Conservation (phyloP, 1,284 basidiomycete genomes). For the Rhodotorula glutinis region DNA sequence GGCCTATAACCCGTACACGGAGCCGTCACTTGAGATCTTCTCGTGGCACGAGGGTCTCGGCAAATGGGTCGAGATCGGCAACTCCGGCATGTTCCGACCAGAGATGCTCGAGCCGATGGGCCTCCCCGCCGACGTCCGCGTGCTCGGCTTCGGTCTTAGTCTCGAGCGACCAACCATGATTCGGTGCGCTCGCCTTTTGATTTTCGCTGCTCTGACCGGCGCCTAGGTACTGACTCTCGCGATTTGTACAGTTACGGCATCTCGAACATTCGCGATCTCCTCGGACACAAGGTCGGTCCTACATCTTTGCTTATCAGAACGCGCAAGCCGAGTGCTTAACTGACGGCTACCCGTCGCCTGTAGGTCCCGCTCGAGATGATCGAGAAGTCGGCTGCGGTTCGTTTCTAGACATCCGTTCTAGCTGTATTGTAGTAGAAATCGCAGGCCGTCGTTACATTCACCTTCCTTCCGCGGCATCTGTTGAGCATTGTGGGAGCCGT, state of each 20-base stretch:
- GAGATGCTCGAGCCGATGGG: constrained; percentile 99
- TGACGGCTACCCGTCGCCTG: background rate
- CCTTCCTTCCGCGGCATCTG: too few relatives aligned
- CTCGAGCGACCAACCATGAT: constrained; percentile 99
- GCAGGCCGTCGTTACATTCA: too few relatives aligned
- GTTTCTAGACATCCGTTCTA: constrained; percentile 56
- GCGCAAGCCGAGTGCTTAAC: too few relatives aligned
- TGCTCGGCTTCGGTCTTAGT: constrained; percentile 94
- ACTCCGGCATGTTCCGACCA: constrained; percentile 97
- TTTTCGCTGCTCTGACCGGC: too few relatives aligned
- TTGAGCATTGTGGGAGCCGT: too few relatives aligned
- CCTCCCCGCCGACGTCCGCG: constrained; percentile 92
- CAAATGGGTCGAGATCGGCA: constrained; percentile 88
- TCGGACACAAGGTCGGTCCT: constrained; percentile 88
- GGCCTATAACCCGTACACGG: constrained; percentile 94
- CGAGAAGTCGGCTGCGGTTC: constrained; percentile 82
- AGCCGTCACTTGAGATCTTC: constrained; percentile 99
- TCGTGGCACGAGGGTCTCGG: constrained; percentile 92
- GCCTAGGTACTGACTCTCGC: constrained; percentile 3
- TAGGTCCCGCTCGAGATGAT: constrained; percentile 60
- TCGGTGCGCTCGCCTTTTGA: constrained; percentile 58
- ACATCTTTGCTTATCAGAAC: constrained; percentile 48
- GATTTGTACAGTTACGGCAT: constrained; percentile 63
- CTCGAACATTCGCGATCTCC: constrained; percentile 92
- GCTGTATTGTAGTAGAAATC: too few relatives aligned